Base-by-base conservation (phyloP, 495 filamentous ascomycete genomes). In the Penicillium maclennaniae region DNA sequence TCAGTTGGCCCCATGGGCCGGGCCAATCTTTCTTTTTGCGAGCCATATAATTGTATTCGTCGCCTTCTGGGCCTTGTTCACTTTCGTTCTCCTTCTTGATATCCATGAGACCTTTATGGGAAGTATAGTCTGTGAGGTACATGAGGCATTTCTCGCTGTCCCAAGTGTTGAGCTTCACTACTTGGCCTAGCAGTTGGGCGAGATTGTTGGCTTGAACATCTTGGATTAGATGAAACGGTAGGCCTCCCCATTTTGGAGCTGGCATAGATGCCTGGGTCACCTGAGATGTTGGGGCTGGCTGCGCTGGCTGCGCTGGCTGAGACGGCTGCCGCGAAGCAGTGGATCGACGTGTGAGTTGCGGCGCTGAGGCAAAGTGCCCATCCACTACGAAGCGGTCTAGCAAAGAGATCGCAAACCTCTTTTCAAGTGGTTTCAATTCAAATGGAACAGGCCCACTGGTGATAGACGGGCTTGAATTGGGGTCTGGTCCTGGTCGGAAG, bases 91-190 rank as follows among this genome's bases (percentile, higher is more conserved):
- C 78, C 19, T 62, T 65, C 12, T 43, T 50, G 37, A 85, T 83
- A 28, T 83, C 68, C 41, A 76, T 82, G 19, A 97, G 80, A 27
- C 59, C 50, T 0, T 68, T 58, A 53, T 95, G 87, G 21, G 77
- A 63, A 8, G 92, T 95, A 68, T 95, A 98, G 66, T 98, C 93
- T 0, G 89, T 91, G 16, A 96, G 64, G 67, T 92, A 91, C 0
- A 98, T 40, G 1, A 86, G 82, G 17, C 79, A 64, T 48, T 66
- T 79, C 16, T 75, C 73, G 25, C 65, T 68, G 27, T 69, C 64
- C 43, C 67, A 70, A 31, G 70, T 77, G 43, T 81, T 85, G 0
- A 82, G 76, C 56, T 83, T 88, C 41, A 90, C 76, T 4, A 96
- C 83, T 62, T 92, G 79, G n/a, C 83, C 90, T 16, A 91, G 67